Base-by-base conservation (phyloP, 2,329 filamentous ascomycete genomes). In the Penicillium sp. region DNA sequence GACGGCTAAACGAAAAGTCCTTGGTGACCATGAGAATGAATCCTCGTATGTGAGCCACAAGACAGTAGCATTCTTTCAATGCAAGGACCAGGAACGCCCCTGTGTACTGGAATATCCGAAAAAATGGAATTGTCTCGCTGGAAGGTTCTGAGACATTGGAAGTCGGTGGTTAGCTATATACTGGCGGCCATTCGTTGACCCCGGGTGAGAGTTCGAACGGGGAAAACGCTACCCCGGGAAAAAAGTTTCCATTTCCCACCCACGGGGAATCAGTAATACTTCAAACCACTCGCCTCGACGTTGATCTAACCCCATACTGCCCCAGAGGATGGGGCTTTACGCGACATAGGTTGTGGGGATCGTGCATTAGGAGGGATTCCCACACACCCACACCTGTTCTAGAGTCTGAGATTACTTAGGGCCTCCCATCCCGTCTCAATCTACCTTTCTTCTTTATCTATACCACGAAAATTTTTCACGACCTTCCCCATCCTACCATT, bases 171-270 rank as follows among this genome's bases (percentile, higher is more conserved):
- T 36, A 36, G 33, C 38, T 41, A 41, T 61, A 57, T 58, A 55
- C 53, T 48, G 18, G 47, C 24, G 42, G 46, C 47, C 41, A 55
- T 56, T 63, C 50, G 47, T 47, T 58, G 44, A 31, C 36, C 41
- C 53, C 62, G 63, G 63, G 60, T 67, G 63, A 67, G 63, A 47
- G 61, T 63, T 66, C 63, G 52, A 29, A 58, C 54, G 64, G 66
- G 66, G 63, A 68, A 64, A 68, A 68, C 61, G 53, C 65, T 68
- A 58, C 65, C 66, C 66, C 66, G 65, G 64, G 41, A 34, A 54
- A 48, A 57, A 36, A 29, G 28, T 29, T 29, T 29, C 28, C 8
- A 9, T 34, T 49, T 51, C 39, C 49, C 58, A 60, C 55, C 55
- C 54, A 42, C 42, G 46, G 46, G 47, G 47, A 42, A 57, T 53